Conservation (phyloP, 169 alveolate species). For the Amoebophrya sp. region DNA sequence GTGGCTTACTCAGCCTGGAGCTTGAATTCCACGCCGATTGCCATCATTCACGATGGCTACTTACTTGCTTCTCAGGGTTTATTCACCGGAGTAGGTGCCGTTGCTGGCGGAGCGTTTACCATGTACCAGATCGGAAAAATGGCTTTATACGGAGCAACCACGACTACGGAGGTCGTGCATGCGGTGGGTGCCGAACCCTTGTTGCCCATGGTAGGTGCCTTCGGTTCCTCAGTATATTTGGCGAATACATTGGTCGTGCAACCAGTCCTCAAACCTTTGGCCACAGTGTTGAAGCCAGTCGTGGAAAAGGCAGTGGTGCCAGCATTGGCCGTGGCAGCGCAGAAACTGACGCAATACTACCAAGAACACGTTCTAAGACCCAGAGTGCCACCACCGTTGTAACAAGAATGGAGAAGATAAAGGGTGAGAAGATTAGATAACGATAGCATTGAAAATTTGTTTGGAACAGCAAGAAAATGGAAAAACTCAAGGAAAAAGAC, state of each 20-base stretch:
- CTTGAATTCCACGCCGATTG: neutral
- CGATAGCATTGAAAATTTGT: no score
- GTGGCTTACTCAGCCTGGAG: neutral
- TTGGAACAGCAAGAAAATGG: no score
- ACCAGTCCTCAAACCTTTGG: neutral
- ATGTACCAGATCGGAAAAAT: neutral
- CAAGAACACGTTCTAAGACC: no score
- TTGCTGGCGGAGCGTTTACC: neutral
- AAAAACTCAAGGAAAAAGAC: no score
- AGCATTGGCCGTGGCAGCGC: neutral
- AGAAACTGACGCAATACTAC: neutral
- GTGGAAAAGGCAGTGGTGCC: neutral
- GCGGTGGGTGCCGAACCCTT: conserved; percentile 5
- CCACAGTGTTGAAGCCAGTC: neutral
- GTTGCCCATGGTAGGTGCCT: neutral
- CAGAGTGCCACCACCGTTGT: no score
- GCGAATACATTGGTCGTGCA: neutral
- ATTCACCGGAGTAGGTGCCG: neutral
- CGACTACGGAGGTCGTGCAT: neutral
- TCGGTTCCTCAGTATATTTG: neutral
- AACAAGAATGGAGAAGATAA: no score
- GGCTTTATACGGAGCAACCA: neutral
- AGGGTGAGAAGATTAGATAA: no score
- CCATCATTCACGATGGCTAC: neutral
- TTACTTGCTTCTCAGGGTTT: neutral